Evolutionary conservation across 306 rosid species (phyloP), one percentile per base, ranked within the genome.

Genomic region (Abrus pulchellus): DNA sequence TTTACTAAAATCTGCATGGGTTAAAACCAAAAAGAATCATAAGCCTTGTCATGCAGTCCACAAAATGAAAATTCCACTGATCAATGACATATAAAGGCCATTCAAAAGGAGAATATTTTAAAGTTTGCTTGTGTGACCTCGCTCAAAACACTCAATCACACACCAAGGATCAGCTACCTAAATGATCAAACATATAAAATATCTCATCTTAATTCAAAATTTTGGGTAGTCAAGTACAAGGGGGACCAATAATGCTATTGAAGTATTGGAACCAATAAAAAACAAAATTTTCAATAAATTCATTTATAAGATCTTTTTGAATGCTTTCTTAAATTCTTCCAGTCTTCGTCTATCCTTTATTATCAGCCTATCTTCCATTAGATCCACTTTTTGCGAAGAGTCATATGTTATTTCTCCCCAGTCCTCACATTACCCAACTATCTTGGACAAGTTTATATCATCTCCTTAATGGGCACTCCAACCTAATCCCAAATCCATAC

Each of bases 1-100:
- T 95, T 95, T 84, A 95, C 98, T 83, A 95, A 88, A 84, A 95
- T 91, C 99, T 95, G 97, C 84, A 86, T 76, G 44, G 60, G 77
- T 85, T 72, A 29, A 48, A 55, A 55, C 45, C 52, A 76, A 67
- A 63, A 13, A 80, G 82, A 50, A 63, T 72, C 74, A 78, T 47
- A 78, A 82, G 74, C 85, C 76, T 72, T 76, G 74, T 80, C 57
- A 81, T 52, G 48, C 74, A 49, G 82, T 59, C 36, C 65, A 62
- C 28, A 53, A 44, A 29, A 68, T 64, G 45, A 80, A 20, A 80
- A 61, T 52, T 69, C 64, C 30, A 69, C 45, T 52, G 64, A 68
- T 28, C 40, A 75, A 43, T 61, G 54, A 20, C 30, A 53, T 49
- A 40, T 29, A 48, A 48, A 12, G 41, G 13, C 12, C 47, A 64